Base-by-base conservation (phyloP, 345 rosid species). In the Rhodamnia rubescens region DNA sequence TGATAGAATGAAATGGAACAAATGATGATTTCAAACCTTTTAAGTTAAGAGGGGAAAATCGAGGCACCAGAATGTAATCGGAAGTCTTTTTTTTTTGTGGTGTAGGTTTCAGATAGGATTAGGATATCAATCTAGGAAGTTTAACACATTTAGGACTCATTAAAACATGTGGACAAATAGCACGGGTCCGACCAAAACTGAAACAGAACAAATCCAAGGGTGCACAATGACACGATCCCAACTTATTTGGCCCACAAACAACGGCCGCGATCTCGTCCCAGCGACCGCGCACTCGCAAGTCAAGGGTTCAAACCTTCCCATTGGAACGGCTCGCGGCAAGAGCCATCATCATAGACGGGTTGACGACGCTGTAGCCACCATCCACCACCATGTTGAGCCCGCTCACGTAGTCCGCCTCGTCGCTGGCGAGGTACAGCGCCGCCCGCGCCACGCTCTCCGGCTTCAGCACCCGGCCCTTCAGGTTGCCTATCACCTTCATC, bases 361-460 rank as follows among this genome's bases (percentile, higher is more conserved):
- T 90, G 7, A 87, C 86, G 11, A 55, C n/a, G 32, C 89, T 83
- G 29, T 21, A 85, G 16, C 89, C 91, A 26, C 93, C 92, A 78
- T 91, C 93, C 26, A 90, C 83, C 74, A 89, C 85, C 14, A 91
- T 86, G 83, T 91, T 90, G 14, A 86, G 32, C 4, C 91, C 91
- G n/a, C 90, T 91, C 69, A 90, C 90, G 82, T 90, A 90, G 53
- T 75, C 83, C 1, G 92, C 89, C 55, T 90, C 92, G 81, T 91
- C 91, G 18, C 91, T 88, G 24, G 92, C 88, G 89, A 91, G 80
- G 59, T 78, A 89, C 11, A 89, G 21, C 5, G 87, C 91, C 49
- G 92, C 90, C 53, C 61, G 57, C 2, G 93, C 92, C 14, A 91
- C 74, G 11, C 85, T 86, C 8, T 86, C 88, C 5, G 82, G 57